Evolutionary conservation across 306 rosid genomes (phyloP), one percentile per base, ranked within the genome.

Genomic region (Ziziphus jujuba): DNA sequence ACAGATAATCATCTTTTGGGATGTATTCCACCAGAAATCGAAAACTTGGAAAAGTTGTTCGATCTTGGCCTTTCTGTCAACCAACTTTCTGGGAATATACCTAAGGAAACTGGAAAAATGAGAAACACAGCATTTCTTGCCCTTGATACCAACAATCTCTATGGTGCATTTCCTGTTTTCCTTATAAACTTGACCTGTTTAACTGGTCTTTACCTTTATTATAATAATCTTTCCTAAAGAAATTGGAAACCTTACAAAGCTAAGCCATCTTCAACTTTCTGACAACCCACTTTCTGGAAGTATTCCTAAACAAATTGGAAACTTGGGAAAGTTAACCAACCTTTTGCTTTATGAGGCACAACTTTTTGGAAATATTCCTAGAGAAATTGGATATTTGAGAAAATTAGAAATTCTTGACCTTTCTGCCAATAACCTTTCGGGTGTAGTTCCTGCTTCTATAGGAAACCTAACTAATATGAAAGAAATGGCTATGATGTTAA

Each of bases 271-370:
- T 45, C 50, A 80, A 12, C 80, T 80, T 25, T 80, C 77, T 51
- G 66, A 69, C 0, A 82, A 80, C 19, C 66, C 16, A 40, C 65
- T 85, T 34, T 36, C 17, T 0, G 84, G 85, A 59, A 56, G 65
- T 12, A 63, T 85, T 65, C 80, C 90, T 11, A 77, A 31, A 56
- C 82, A 80, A 40, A 10, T 85, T 8, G 67, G 75, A n/a, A 60
- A 36, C 24, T 9, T 72, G 63, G 4, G 20, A 40, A 14, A 40
- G 40, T 48, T 64, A 59, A 63, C 23, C 52, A 17, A 44, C 47
- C 72, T 73, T 23, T 17, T n/a, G 56, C 66, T 73, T 13, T 36
- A 7, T 17, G 45, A n/a, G n/a, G 58, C 5, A 73, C 35, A 33
- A 14, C 71, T 73, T 19, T 56, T 40, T 0, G 77, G 66, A 1